These are phyloP conservation scores for Solanum ossicruentum DNA, from an alignment of 257 asterid genomes.

Conservation along the genomic window DNA sequence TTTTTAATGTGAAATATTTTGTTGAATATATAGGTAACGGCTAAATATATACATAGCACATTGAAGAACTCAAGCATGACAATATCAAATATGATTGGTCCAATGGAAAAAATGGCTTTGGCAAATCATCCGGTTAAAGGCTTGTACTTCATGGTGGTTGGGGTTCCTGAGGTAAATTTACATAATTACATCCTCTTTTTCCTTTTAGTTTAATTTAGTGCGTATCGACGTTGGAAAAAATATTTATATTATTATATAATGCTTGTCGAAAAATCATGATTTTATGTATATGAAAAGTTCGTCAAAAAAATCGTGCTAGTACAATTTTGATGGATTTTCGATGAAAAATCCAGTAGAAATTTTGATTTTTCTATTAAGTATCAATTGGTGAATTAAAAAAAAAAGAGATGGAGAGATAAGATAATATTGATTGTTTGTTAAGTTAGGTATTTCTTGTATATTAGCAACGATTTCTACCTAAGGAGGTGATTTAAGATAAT, in stretches of 20 bases:
- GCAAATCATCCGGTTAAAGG: conserved; percentile 28
- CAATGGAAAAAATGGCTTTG: conserved; percentile 22
- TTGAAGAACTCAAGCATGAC: conserved; percentile 31
- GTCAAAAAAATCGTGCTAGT: neutral
- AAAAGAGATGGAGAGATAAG: neutral
- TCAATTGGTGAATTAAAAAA: neutral
- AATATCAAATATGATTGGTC: conserved; percentile 28
- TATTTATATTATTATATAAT: neutral
- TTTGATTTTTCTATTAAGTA: neutral
- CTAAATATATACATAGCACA: conserved; percentile 15
- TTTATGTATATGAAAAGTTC: no score
- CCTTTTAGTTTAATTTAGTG: neutral
- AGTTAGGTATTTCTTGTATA: no score
- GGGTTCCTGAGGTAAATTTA: conserved; percentile 25
- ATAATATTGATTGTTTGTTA: neutral
- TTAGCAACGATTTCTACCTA: neutral
- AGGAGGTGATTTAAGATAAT: neutral
- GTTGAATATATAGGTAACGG: conserved; percentile 8
- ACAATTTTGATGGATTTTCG: no score
- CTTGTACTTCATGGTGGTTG: conserved; percentile 26
- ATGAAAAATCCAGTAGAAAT: no score
- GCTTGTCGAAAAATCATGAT: neutral
- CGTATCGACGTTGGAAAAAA: neutral
- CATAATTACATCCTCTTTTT: neutral
- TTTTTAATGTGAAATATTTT: no score